These are phyloP conservation scores for Candida maltosa DNA, from an alignment of 805 yeast species.

Conservation along the genomic window DNA sequence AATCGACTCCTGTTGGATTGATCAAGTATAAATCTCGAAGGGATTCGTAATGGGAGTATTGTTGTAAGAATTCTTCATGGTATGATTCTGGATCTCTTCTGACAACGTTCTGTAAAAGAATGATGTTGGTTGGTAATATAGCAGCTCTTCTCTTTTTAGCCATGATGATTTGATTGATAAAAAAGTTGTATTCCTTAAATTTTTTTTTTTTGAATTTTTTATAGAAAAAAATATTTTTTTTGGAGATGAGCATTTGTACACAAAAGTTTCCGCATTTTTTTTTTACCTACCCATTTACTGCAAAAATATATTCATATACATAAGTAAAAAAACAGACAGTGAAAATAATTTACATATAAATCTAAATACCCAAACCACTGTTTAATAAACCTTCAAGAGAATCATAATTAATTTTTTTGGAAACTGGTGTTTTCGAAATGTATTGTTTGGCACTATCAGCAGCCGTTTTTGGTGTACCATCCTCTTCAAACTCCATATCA, in stretches of 20 bases:
- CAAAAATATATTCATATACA: no score
- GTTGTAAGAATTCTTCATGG: conserved; percentile 89
- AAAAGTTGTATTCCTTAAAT: background rate
- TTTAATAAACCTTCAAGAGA: conserved; percentile 59
- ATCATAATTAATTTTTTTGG: conserved; percentile 87
- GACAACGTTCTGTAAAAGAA: conserved; percentile 85
- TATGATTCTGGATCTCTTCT: conserved; percentile 93
- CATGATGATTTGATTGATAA: no score
- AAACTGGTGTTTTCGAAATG: conserved; percentile 71
- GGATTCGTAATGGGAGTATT: conserved; percentile 89
- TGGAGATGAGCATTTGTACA: conserved; percentile 1
- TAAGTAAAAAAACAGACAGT: conserved; percentile 1
- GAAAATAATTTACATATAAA: conserved; percentile 1
- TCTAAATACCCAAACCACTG: background rate
- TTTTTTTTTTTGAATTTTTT: no score
- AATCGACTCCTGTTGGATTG: conserved; percentile 57
- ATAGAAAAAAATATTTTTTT: background rate
- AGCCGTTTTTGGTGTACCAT: conserved; percentile 50
- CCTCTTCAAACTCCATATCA: conserved; percentile 41
- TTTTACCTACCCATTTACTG: background rate
- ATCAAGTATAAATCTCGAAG: conserved; percentile 80
- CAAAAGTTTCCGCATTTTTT: background rate
- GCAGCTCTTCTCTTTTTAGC: conserved; percentile 90
- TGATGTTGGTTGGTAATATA: conserved; percentile 86
- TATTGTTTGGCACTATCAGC: conserved; percentile 77